Evolutionary conservation across 257 asterid species (phyloP).

Genomic region (Fraxinus quadrangulata): DNA sequence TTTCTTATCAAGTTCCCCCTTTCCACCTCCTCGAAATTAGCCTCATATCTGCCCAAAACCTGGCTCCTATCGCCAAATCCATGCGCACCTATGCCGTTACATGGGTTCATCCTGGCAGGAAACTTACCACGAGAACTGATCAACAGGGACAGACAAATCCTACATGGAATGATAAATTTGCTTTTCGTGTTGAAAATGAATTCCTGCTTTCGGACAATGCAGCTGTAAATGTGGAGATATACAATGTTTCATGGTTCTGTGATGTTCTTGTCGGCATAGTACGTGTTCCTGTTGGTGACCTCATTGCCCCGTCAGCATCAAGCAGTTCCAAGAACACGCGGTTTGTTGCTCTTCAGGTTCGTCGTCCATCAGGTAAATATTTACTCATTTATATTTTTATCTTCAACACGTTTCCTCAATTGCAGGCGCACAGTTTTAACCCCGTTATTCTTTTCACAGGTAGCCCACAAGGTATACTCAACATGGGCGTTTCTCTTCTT

Average conservation of each 20-base stretch:
- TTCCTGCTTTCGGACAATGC: constrained; percentile 42
- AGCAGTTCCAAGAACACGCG: constrained; percentile 29
- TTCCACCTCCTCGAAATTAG: constrained; percentile 50
- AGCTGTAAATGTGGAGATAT: constrained; percentile 56
- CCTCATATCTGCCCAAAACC: constrained; percentile 74
- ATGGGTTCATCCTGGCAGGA: constrained; percentile 56
- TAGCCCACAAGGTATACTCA: constrained; percentile 79
- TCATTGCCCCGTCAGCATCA: constrained; percentile 31
- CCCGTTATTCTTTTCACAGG: constrained; percentile 23
- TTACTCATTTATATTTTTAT: no score
- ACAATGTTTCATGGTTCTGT: constrained; percentile 63
- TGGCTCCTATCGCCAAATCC: constrained; percentile 55
- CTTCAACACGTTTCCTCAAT: no score
- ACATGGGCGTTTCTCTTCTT: constrained; percentile 63
- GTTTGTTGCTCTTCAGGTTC: constrained; percentile 66
- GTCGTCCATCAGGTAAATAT: constrained; percentile 49
- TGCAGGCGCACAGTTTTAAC: no score
- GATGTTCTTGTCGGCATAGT: constrained; percentile 61
- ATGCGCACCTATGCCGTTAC: constrained; percentile 62
- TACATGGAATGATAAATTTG: constrained; percentile 70
- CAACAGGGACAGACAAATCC: constrained; percentile 55
- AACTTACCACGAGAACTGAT: constrained; percentile 52
- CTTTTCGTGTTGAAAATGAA: constrained; percentile 48
- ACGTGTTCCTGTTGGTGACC: constrained; percentile 47
- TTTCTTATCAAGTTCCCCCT: constrained; percentile 24